Evolutionary conservation across 768 basidiomycete genomes (phyloP).

Genomic region (Lyophyllum decastes): DNA sequence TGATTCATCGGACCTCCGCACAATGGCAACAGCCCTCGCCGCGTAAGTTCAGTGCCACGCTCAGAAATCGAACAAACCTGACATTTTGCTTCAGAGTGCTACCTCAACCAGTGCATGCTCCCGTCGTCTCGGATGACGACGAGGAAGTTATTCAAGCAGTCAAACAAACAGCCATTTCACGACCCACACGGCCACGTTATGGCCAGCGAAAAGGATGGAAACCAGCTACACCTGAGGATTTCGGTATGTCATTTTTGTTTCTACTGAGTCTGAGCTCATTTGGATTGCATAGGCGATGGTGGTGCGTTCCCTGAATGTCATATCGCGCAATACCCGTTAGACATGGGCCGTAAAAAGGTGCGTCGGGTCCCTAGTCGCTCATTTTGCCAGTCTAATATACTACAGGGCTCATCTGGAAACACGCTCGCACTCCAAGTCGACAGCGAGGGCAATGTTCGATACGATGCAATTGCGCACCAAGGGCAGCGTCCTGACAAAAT

Average conservation of each 20-base stretch:
- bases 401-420: conserved; percentile 85
- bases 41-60: conserved; percentile 51
- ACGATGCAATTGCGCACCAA: conserved; percentile 95
- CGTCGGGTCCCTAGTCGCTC: conserved; percentile 18
- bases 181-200: conserved; percentile 73
- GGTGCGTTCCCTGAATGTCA: conserved; percentile 95
- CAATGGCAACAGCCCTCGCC: conserved; percentile 65
- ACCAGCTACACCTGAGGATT: conserved; percentile 81
- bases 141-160: conserved; percentile 32
- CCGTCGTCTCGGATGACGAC: conserved; percentile 61
- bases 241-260: conserved; percentile 50
- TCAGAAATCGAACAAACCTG: conserved; percentile 5
- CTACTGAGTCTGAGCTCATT: neutral
- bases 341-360: conserved; percentile 95
- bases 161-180: conserved; percentile 46
- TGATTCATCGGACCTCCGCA: conserved; percentile 4
- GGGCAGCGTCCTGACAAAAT: conserved; percentile 86
- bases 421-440: conserved; percentile 97
- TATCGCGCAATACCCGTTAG: conserved; percentile 94
- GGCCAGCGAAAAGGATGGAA: conserved; percentile 87
- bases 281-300: conserved; percentile 60
- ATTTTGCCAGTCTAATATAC: neutral
- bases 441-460: conserved; percentile 93
- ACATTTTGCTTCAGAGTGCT: conserved; percentile 50
- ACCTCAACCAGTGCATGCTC: conserved; percentile 62